phyloP scores from a whole-genome alignment of 2,329 filamentous ascomycete genomes.

The Eutypella sp. region DNA sequence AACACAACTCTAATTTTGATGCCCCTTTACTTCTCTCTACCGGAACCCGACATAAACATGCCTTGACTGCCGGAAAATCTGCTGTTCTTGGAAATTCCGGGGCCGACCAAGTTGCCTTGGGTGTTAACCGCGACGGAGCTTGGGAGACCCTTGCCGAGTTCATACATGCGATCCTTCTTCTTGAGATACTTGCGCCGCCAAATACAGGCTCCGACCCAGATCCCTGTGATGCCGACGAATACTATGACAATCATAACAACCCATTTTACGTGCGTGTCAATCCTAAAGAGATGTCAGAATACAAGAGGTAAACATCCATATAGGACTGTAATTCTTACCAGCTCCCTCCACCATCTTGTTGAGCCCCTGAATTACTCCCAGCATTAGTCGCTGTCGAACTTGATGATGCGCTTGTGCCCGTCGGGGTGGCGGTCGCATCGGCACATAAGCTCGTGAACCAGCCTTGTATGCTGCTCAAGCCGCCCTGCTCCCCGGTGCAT shows the following conservation, averaged over 20 bases:
- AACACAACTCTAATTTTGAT: neutral
- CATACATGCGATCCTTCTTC: conserved; percentile 57
- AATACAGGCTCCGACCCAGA: conserved; percentile 64
- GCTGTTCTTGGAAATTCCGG: conserved; percentile 20
- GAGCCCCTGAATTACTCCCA: conserved; percentile 17
- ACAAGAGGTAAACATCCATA: conserved; percentile 1
- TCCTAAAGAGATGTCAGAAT: conserved; percentile 41
- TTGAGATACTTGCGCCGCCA: conserved; percentile 70
- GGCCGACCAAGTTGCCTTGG: conserved; percentile 24
- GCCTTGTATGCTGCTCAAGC: conserved; percentile 51
- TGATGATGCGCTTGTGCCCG: conserved; percentile 24
- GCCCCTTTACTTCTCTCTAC: neutral
- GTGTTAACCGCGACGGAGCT: conserved; percentile 30
- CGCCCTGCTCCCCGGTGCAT: conserved; percentile 46
- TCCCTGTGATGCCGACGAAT: conserved; percentile 59
- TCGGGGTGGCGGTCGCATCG: conserved; percentile 33
- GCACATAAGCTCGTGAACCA: conserved; percentile 70
- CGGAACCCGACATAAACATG: conserved; percentile 32
- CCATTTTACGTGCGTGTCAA: conserved; percentile 70
- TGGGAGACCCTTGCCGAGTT: conserved; percentile 40
- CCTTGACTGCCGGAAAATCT: conserved; percentile 26
- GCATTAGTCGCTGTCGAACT: conserved; percentile 20
- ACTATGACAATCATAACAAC: conserved; percentile 76
- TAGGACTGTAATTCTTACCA: conserved; percentile 37
- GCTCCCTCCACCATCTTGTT: conserved; percentile 32